A percentile compares a stretch with the other conserved stretches of the same genome.
Conservation (phyloP, 352 stramenopile species). For the Phytophthora sp. region DNA sequence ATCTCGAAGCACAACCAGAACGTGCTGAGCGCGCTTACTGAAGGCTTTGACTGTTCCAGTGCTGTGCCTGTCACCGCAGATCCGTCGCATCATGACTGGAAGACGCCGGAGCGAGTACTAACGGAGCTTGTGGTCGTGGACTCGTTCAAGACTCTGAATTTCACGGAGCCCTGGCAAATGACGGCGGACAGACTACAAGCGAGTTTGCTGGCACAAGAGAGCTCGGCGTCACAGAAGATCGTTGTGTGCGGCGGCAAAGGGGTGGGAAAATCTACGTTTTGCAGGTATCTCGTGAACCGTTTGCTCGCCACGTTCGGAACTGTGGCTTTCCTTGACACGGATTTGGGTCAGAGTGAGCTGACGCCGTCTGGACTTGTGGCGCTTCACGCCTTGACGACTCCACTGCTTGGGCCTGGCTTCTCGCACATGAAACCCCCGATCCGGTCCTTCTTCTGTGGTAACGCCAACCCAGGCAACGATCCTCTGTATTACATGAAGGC, state of each 20-base stretch:
- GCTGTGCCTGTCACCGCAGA: conserved; percentile 16
- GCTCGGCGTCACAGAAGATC: conserved; percentile 52
- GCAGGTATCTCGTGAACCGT: conserved; percentile 93
- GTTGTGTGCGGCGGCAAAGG: conserved; percentile 95
- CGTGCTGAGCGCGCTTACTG: conserved; percentile 26
- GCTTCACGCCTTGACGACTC: conserved; percentile 87
- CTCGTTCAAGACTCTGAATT: conserved; percentile 64
- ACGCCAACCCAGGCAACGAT: conserved; percentile 76
- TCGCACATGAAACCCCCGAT: conserved; percentile 88
- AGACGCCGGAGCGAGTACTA: conserved; percentile 54
- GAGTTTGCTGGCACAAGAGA: conserved; percentile 36
- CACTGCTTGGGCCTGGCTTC: conserved; percentile 92
- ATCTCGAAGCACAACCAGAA: conserved; percentile 56
- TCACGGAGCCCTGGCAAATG: conserved; percentile 63
- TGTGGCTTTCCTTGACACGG: conserved; percentile 95
- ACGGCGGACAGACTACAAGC: conserved; percentile 52
- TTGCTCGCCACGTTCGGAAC: conserved; percentile 73
- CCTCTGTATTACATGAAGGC: conserved; percentile 78
- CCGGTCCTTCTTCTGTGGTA: conserved; percentile 78
- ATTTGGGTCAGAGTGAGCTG: conserved; percentile 96
- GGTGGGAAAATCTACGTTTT: conserved; percentile 96
- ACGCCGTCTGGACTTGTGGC: conserved; percentile 93
- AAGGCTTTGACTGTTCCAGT: conserved; percentile 20
- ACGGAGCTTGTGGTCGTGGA: conserved; percentile 64
- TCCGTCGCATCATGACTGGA: conserved; percentile 52